Evolutionary conservation across 257 asterid genomes (phyloP), one percentile per base, ranked within the genome.

Genomic region (Penstemon eatonii): DNA sequence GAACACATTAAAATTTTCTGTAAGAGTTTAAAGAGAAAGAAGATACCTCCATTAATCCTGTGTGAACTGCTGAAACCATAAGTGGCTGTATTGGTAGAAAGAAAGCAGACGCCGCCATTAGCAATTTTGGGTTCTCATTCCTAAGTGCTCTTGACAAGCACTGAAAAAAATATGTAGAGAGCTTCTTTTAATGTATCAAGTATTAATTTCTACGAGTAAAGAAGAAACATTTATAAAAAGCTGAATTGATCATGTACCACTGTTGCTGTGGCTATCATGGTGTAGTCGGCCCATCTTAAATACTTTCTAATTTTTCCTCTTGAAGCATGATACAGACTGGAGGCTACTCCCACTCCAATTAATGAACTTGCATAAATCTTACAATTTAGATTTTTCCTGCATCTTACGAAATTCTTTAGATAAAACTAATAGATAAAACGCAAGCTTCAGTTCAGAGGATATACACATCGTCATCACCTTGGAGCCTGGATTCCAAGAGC

Each of bases 261-360:
- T 6, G 99, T 84, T 43, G 97, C 87, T 78, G 99, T 82, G 71
- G 99, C 97, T 53, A 94, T 94, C 99, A 91, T 94, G 18, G 96
- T 83, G 86, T 94, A 89, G 82, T 91, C 99, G 44, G 93, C 99
- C 99, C 99, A 94, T 79, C 99, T 91, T 68, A 91, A 79, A 71
- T 86, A 94, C 82, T 87, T 89, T 68, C 91, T 84, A 68, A 80
- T 8, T 65, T 71, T 87, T 65, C 99, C 99, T 69, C 93, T 85
- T 0, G 97, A 90, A 63, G 87, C 74, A 81, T 90, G 96, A 67
- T 91, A 91, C 68, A 91, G 44, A 70, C 88, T 89, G 49, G 97
- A 94, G 19, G 96, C 84, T 72, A 94, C 69, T 69, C 99, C 99
- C 33, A 94, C 99, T 70, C 97, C 99, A 19, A 91, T 81, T 72